Evolutionary conservation across 2,329 filamentous ascomycete genomes (phyloP), one percentile per base, ranked within the genome.

Genomic region (Pseudogymnoascus sp.): DNA sequence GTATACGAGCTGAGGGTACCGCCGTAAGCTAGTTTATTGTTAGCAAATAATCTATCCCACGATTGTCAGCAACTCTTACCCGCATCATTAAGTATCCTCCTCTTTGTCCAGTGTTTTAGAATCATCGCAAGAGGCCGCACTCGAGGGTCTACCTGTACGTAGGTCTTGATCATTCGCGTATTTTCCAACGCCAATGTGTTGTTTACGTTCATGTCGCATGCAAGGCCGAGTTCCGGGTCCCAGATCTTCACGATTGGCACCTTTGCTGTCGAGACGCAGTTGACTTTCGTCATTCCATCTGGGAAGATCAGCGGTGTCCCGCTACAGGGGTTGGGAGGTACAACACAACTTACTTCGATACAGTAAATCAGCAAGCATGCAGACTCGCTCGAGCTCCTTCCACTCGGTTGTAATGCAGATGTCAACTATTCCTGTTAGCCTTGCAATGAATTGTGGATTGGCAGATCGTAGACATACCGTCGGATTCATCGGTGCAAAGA

Each of bases 171-270:
- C 93, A 99, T 96, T 61, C 93, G 86, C 13, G 95, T 99, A 72
- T 99, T 99, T 75, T 97, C 93, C 65, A 99, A 80, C 3, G 95
- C 95, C 62, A 96, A 77, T 0, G 93, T 95, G 71, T 97, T 99
- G 79, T 99, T 99, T 77, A 99, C 93, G 70, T 99, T 99, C 88
- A 99, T 95, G 74, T 99, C 95, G 75, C 93, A 97, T 14, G 92
- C 90, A 61, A 99, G 81, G 67, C 87, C 81, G 64, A 97, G 80
- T 74, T 96, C 91, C 2, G 95, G 95, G 74, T 99, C 95, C 93
- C 95, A 99, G 63, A 96, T 90, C 79, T 97, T 97, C 69, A 99
- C 95, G 72, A 99, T 99, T 3, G 95, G 93, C 13, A 99, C 95
- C 76, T 97, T 97, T 65, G 95, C 95, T 44, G 89, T 90, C 29